Conservation (phyloP, 2,329 filamentous ascomycete genomes). For the Monosporascus ibericus region DNA sequence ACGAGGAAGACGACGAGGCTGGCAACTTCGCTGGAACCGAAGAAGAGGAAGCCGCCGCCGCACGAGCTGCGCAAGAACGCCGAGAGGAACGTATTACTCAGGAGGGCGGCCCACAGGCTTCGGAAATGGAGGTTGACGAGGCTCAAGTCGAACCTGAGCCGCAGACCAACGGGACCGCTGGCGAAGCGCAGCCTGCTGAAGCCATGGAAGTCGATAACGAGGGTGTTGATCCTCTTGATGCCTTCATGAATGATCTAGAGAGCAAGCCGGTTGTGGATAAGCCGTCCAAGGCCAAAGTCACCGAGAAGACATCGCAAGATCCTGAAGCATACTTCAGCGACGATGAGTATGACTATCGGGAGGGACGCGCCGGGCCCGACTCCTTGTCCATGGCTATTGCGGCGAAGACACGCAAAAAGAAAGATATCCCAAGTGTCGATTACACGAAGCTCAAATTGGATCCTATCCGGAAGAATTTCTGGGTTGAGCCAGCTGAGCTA, state of each 20-base stretch:
- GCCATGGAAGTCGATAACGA: slow-evolving; percentile 59
- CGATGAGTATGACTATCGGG: slow-evolving; percentile 60
- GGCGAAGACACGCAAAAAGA: slow-evolving; percentile 71
- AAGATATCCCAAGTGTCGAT: slow-evolving; percentile 84
- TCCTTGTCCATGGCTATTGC: slow-evolving; percentile 45
- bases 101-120: slow-evolving; percentile 43
- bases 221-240: slow-evolving; percentile 82
- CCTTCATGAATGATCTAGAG: slow-evolving; percentile 79
- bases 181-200: slow-evolving; percentile 25
- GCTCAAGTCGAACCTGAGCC: slow-evolving; percentile 14
- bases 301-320: slow-evolving; percentile 50
- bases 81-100: slow-evolving; percentile 63
- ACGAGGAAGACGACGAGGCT: slow-evolving; percentile 61
- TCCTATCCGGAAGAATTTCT: slow-evolving; percentile 89
- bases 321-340: slow-evolving; percentile 87
- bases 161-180: slow-evolving; percentile 18
- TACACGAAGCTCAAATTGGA: slow-evolving; percentile 83
- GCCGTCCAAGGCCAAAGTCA: slow-evolving; percentile 28
- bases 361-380: slow-evolving; percentile 41
- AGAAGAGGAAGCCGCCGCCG: slow-evolving; percentile 80
- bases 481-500: slow-evolving; percentile 82
- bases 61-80: slow-evolving; percentile 77
- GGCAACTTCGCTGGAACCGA: slow-evolving; percentile 77
- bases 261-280: slow-evolving; percentile 29
- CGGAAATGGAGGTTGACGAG: slow-evolving; percentile 34